Evolutionary conservation across 2,329 filamentous ascomycete species (phyloP).

Genomic region (Colletotrichum gloeosporioides): DNA sequence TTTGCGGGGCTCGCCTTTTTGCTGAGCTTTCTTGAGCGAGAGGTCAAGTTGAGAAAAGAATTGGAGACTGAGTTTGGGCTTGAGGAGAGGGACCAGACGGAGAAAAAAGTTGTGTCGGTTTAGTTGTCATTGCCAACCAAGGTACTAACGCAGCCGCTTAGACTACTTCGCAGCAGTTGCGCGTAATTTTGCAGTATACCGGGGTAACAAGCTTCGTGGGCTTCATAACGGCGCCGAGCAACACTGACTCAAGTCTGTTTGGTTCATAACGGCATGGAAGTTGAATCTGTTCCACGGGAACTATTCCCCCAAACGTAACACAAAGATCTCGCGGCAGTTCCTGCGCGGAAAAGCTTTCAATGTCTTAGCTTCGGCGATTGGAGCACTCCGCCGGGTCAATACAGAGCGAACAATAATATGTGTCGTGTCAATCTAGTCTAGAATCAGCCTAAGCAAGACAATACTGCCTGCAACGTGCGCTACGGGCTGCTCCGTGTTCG

Average conservation of each 20-base stretch:
- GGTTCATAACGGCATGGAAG: not conserved
- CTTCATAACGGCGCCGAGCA: not conserved
- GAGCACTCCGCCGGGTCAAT: not conserved
- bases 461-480: not conserved
- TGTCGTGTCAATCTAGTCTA: not conserved
- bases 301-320: not conserved
- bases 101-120: not conserved
- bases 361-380: not conserved
- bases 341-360: not conserved
- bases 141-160: not conserved
- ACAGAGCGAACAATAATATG: not conserved
- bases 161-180: not conserved
- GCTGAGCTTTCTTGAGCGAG: conserved; percentile 29
- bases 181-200: not conserved
- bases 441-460: not conserved
- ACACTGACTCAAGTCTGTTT: not conserved
- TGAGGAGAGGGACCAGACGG: conserved; percentile 19
- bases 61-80: conserved; percentile 33
- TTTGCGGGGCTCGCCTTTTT: conserved; percentile 26
- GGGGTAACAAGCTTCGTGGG: not conserved
- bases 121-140: not conserved
- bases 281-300: not conserved
- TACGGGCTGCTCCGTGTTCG: not conserved
- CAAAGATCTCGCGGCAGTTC: not conserved
- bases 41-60: conserved; percentile 29